A percentile compares a stretch with the other conserved stretches of the same genome.
Conservation (phyloP, 177 flowering plant genomes). For the Vitis hybrid region DNA sequence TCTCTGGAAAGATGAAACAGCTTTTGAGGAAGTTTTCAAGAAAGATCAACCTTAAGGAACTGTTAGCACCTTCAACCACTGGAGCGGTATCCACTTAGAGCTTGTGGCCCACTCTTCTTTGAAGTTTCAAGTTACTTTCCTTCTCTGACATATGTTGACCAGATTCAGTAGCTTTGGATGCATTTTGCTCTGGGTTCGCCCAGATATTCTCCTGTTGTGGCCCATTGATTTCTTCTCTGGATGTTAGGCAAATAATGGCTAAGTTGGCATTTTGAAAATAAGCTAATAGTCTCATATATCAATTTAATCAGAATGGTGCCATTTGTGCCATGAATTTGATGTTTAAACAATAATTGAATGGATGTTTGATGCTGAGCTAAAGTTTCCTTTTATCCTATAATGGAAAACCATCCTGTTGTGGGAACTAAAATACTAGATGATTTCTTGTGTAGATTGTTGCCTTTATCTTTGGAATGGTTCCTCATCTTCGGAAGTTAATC, state of each 20-base stretch:
- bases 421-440: background rate
- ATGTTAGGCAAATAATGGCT: no score
- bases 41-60: constrained; percentile 20
- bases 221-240: no score
- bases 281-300: no score
- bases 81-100: constrained; percentile 28
- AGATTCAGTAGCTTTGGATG: no score
- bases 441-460: constrained; percentile 28
- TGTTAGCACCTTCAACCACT: constrained; percentile 38
- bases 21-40: background rate
- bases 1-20: constrained; percentile 7
- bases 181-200: no score
- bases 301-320: no score
- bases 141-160: background rate
- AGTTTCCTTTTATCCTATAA: background rate
- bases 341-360: no score
- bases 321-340: no score
- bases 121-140: no score
- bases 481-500: constrained; percentile 23
- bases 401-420: background rate
- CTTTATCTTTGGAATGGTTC: constrained; percentile 28
- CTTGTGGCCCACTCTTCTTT: background rate
- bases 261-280: no score
- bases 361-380: no score
- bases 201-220: no score